A percentile compares a stretch with the other conserved stretches of the same genome.
Evolutionary conservation across 73 alveolate species (phyloP).

Genomic region (Tetrahymena malaccensis): DNA sequence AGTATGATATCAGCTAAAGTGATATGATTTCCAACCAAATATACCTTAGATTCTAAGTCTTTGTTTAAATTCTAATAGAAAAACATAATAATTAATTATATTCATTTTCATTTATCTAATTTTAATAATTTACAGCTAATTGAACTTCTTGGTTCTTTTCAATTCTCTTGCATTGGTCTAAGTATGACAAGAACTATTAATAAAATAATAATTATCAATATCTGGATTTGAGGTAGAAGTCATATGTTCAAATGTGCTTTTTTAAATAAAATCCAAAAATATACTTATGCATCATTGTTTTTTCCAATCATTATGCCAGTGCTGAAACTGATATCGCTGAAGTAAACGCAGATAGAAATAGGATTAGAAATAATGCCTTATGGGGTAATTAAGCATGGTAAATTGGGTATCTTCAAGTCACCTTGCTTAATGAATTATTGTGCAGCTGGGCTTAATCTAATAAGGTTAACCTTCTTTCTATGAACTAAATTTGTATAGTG

Average conservation of each 20-base stretch:
- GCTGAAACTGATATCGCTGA: background rate
- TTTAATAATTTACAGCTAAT: background rate
- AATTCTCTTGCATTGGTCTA: background rate
- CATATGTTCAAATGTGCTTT: background rate
- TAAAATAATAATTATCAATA: background rate
- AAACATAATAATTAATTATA: background rate
- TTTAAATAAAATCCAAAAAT: background rate
- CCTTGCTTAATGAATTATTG: background rate
- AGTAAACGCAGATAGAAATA: background rate
- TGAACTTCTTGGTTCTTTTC: background rate
- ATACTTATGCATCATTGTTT: background rate
- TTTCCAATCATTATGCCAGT: background rate
- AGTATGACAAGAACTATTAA: background rate
- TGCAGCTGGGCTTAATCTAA: background rate
- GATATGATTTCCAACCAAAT: slow-evolving; percentile 15
- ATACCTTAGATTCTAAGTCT: slow-evolving; percentile 24
- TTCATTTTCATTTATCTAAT: background rate
- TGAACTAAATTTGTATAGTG: background rate
- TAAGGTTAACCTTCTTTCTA: background rate
- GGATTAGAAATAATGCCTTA: background rate
- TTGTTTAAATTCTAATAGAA: background rate
- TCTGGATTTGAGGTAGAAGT: background rate
- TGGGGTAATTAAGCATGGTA: background rate
- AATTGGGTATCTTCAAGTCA: background rate
- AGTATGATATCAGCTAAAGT: slow-evolving; percentile 31